Conservation (phyloP, 306 rosid genomes). For the Acacia melanoxylon region DNA sequence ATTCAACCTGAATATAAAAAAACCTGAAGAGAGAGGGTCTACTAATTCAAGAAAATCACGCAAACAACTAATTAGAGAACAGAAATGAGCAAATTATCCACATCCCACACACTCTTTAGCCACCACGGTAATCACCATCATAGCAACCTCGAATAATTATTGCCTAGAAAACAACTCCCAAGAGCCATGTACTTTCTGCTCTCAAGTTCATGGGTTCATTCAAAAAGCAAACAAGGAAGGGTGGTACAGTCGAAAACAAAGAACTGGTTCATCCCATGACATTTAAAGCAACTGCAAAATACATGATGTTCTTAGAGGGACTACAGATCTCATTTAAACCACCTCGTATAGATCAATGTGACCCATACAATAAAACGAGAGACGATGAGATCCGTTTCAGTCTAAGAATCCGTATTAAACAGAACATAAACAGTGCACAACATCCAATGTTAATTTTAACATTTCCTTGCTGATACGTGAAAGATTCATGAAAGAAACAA, state of each 20-base stretch:
- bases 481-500: neutral
- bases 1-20: neutral
- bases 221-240: neutral
- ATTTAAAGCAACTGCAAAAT: neutral
- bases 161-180: neutral
- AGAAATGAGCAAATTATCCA: neutral
- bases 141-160: neutral
- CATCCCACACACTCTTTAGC: neutral
- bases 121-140: neutral
- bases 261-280: neutral
- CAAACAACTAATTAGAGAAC: neutral
- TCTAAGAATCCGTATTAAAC: neutral
- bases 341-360: neutral
- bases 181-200: neutral
- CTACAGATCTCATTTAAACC: constrained; percentile 17
- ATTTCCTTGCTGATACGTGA: constrained; percentile 24
- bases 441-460: constrained; percentile 37
- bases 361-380: neutral
- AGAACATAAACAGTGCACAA: constrained; percentile 28
- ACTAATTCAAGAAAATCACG: neutral
- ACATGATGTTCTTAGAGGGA: no score
- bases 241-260: neutral
- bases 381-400: neutral
- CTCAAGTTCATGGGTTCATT: neutral
- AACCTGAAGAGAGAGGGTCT: neutral